phyloP scores from a whole-genome alignment of 805 yeast genomes.

The Tetrapisispora nanseiensis region DNA sequence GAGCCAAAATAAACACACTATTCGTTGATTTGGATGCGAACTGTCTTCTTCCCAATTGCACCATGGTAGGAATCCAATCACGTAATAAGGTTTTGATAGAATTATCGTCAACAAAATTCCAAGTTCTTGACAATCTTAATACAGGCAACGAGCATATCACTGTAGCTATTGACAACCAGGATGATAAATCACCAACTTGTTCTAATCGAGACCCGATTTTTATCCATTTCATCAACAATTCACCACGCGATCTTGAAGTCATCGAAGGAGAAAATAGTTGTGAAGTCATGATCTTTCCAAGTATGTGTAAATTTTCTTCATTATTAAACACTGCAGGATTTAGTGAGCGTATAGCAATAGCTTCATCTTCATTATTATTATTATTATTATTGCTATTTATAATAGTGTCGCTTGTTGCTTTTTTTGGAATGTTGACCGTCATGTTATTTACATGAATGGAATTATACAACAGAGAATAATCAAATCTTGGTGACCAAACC shows the following conservation, averaged over 20 bases:
- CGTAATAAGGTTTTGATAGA: constrained; percentile 51
- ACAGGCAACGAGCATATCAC: constrained; percentile 75
- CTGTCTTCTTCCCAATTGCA: constrained; percentile 73
- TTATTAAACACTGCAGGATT: constrained; percentile 77
- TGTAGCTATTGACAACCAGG: constrained; percentile 87
- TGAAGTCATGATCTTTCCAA: constrained; percentile 57
- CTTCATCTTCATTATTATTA: neutral
- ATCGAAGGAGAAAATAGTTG: constrained; percentile 45
- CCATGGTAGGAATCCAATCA: constrained; percentile 90
- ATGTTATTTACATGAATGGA: constrained; percentile 24
- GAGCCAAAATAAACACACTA: constrained; percentile 60
- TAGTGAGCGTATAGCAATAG: constrained; percentile 11
- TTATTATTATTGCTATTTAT: constrained; percentile 30
- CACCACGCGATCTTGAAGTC: constrained; percentile 40
- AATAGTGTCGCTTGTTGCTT: neutral
- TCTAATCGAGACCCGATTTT: constrained; percentile 70
- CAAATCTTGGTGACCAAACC: constrained; percentile 71
- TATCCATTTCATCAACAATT: constrained; percentile 72
- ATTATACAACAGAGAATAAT: constrained; percentile 63
- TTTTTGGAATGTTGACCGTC: neutral
- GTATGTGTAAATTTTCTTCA: constrained; percentile 56
- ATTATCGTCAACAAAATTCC: constrained; percentile 61
- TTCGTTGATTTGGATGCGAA: constrained; percentile 47
- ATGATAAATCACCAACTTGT: constrained; percentile 80
- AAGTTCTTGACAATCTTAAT: constrained; percentile 58